phyloP scores from a whole-genome alignment of 306 rosid genomes.

The Luffa aegyptiaca region DNA sequence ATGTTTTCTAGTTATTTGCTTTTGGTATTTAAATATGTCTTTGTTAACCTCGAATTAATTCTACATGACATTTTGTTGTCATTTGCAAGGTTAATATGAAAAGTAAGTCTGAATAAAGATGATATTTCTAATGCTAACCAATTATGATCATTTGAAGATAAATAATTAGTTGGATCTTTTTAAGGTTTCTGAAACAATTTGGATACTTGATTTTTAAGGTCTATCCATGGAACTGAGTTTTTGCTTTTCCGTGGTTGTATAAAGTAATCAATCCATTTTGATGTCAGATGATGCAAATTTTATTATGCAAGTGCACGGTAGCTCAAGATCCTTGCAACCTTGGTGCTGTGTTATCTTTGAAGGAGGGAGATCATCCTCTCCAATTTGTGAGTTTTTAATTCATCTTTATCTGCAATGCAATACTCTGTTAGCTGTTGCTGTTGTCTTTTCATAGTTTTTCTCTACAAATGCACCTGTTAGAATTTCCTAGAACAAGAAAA shows the following conservation, averaged over 20 bases:
- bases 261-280: background rate
- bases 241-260: background rate
- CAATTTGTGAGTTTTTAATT: background rate
- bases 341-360: background rate
- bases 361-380: background rate
- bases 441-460: conserved; percentile 55
- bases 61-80: too few relatives aligned
- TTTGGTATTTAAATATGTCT: too few relatives aligned
- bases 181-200: too few relatives aligned
- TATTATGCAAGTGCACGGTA: background rate
- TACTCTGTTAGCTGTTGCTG: conserved; percentile 38
- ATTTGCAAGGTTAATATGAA: too few relatives aligned
- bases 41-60: too few relatives aligned
- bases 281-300: background rate
- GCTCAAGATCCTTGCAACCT: background rate
- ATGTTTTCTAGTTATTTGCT: too few relatives aligned
- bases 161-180: too few relatives aligned
- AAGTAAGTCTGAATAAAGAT: too few relatives aligned
- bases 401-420: conserved; percentile 26
- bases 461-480: conserved; percentile 74
- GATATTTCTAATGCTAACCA: too few relatives aligned
- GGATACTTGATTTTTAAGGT: too few relatives aligned
- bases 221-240: background rate
- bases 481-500: conserved; percentile 35
- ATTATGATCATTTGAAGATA: too few relatives aligned